Conservation (phyloP, 192 early-diverging fungal genomes). For the Geranomyces michiganensis region DNA sequence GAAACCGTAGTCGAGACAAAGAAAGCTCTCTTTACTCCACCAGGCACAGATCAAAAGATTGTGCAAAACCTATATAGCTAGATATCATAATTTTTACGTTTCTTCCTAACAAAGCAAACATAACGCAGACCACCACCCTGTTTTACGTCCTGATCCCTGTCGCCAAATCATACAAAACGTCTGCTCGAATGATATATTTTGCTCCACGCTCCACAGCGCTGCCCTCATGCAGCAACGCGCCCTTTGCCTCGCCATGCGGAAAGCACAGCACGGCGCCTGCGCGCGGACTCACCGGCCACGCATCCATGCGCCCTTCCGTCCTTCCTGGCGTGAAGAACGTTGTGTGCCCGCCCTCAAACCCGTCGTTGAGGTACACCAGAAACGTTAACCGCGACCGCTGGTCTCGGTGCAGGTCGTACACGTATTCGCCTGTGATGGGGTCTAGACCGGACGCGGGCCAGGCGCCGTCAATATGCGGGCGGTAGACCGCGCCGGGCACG, state of each 20-base stretch:
- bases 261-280: conserved; percentile 51
- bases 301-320: conserved; percentile 45
- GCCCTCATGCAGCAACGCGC: conserved; percentile 54
- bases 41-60: too few species aligned
- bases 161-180: conserved; percentile 49
- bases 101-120: too few species aligned
- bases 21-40: too few species aligned
- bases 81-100: too few species aligned
- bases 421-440: conserved; percentile 56
- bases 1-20: too few species aligned
- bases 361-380: conserved; percentile 54
- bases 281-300: conserved; percentile 41
- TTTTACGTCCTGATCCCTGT: neutral
- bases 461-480: conserved; percentile 70
- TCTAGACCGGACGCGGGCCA: conserved; percentile 66
- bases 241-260: conserved; percentile 53
- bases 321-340: conserved; percentile 50
- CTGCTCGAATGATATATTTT: conserved; percentile 57
- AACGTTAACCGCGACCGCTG: conserved; percentile 50
- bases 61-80: too few species aligned
- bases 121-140: too few species aligned
- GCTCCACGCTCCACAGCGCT: conserved; percentile 40
- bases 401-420: conserved; percentile 56
- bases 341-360: conserved; percentile 51
- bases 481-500: conserved; percentile 65